Evolutionary conservation across 169 alveolate species (phyloP), one percentile per base, ranked within the genome.

Genomic region (Eimeria nieschulzi): DNA sequence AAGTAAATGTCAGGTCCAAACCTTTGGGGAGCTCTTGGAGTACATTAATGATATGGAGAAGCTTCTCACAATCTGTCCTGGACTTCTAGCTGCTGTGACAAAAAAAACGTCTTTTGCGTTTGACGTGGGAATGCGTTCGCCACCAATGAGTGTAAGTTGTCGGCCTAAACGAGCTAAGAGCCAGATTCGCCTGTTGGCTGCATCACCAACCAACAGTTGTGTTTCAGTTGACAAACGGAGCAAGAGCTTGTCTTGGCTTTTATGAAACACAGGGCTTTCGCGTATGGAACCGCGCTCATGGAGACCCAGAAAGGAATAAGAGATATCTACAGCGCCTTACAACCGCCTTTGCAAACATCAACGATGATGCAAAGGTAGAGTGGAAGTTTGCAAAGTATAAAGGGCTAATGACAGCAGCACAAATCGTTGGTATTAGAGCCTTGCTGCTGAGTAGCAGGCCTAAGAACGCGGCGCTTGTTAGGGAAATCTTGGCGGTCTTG

Each of bases 261-360:
- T 33, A 33, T 33, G 46, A 26, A 8, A 56, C 88, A 0, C 75
- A 80, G 88, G 88, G 88, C 19, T 80, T 80, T 68, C 88, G 88
- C 21, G 76, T 80, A 46, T 80, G 88, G 88, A 80, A 80, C 76
- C 88, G 88, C 51, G 75, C 88, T 21, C 88, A 80, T 26, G 88
- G 88, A 61, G 88, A 80, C 88, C 88, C 88, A 7, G 88, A 61
- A 33, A 80, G n/a, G 63, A 80, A 80, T 39, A 56, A 59, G 17
- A 46, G 88, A 33, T 80, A 80, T 53, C 76, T 80, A 25, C 76
- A 80, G 46, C 88, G 88, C 17, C 88, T 80, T 55, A 53, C 88
- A 46, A 75, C 61, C n/a, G 88, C 76, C 5, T 61, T 80, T 56
- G 59, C 88, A 53, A 80, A 80, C 5, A 75, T 80, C 33, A 53